phyloP scores from a whole-genome alignment of 192 early-diverging fungal species.

The Rhizophagus sp. region DNA sequence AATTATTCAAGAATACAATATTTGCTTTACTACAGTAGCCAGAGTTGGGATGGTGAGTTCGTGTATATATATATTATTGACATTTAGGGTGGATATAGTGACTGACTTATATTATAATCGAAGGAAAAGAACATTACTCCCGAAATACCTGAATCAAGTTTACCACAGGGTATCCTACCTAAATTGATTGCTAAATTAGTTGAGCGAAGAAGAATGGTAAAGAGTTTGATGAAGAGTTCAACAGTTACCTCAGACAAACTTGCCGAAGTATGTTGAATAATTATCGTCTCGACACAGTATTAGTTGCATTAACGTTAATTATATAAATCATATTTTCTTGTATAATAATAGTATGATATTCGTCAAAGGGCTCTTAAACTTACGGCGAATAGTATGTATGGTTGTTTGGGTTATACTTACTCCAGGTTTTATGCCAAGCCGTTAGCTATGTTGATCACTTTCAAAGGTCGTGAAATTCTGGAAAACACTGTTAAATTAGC shows the following conservation, averaged over 20 bases:
- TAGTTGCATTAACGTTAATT: not conserved
- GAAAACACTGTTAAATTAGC: conserved; percentile 92
- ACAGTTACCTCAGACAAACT: conserved; percentile 52
- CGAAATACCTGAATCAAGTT: conserved; percentile 69
- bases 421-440: conserved; percentile 97
- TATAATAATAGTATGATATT: conserved; percentile 72
- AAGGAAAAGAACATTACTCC: conserved; percentile 63
- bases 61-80: not conserved
- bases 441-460: conserved; percentile 96
- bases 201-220: conserved; percentile 86
- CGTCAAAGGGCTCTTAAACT: conserved; percentile 94
- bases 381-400: conserved; percentile 99
- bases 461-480: conserved; percentile 93
- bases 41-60: conserved; percentile 36
- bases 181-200: conserved; percentile 86
- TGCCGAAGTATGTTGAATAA: conserved; percentile 41
- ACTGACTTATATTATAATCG: not conserved
- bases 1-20: conserved; percentile 99
- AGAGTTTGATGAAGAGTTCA: conserved; percentile 82
- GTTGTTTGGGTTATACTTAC: conserved; percentile 89
- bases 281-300: not conserved
- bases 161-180: conserved; percentile 81
- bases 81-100: not conserved
- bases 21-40: conserved; percentile 97
- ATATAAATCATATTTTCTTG: not conserved